Evolutionary conservation across 2,329 filamentous ascomycete genomes (phyloP), one percentile per base, ranked within the genome.

Genomic region (Achaetomium macrosporum): DNA sequence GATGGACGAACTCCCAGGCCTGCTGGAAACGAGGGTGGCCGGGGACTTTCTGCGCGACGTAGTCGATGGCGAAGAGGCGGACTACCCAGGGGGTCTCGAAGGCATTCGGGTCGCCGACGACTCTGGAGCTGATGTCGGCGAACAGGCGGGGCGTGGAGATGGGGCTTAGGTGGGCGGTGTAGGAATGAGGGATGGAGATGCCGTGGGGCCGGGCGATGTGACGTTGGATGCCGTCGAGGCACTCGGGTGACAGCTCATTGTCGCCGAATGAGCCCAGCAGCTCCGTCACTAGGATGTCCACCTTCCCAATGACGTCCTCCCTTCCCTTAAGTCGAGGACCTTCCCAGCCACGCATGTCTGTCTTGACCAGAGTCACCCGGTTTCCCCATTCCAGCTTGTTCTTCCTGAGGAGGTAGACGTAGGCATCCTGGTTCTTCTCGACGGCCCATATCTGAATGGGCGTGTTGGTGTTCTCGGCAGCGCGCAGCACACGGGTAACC

Each of bases 361-460:
- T 95, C 72, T 96, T 95, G 59, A 97, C 85, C 31, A 99, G 82
- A 1, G 85, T 91, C 17, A 96, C 92, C 49, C 79, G 79, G 19
- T 84, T 83, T 53, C 76, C 78, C 93, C 93, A 99, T n/a, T 83
- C 77, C 16, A 78, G 81, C 58, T 85, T 77, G 65, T 97, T 97
- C 65, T 95, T 90, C 20, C 88, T 81, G 57, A 96, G 83, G 2
- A 99, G 81, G 59, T 96, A 84, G 7, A 99, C 91, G 66, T 92
- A 97, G 0, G 93, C 93, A 65, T 99, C 97, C 4, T 90, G 93
- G 69, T 99, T 99, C 78, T 99, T 99, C 71, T 99, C 93, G 3
- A 99, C 83, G 0, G 89, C 93, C 84, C 90, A 97, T 42, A 95
- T 79, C 61, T 91, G 84, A 47, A 97, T 87, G 17, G 83, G 76